Evolutionary conservation across 192 early-diverging fungal species (phyloP), one percentile per base, ranked within the genome.

Genomic region (Spinellus fusiger): DNA sequence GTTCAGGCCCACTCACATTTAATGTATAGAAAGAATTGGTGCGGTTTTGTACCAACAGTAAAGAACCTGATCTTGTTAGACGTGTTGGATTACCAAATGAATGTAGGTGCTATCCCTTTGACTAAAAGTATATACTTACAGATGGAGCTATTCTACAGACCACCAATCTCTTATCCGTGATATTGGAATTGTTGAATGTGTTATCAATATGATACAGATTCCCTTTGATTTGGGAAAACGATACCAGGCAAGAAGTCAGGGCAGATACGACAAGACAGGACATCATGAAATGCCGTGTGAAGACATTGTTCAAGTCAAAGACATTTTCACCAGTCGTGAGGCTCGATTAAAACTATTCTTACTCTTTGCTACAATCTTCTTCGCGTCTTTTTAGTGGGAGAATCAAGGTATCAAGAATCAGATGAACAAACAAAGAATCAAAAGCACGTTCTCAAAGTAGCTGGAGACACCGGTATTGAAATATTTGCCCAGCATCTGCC

Each of bases 111-210:
- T n/a, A 53, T 40, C 23, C 1, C 28, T 10, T 44, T 2, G 18
- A 44, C 10, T 5, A 44, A 13, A 37, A 9, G 5, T 9, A 37
- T 37, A 37, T 37, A 37, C 13, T n/a, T 44, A 6, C 10, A 44
- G 13, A 44, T 44, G 13, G 13, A 44, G 18, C 3, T n/a, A 44
- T 55, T 44, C 3, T 9, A 7, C 10, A 64, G 62, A 64, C 27
- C 62, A 64, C 20, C 62, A 64, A 34, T 27, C 29, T 15, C 15
- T 64, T 32, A 23, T 64, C 29, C 54, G 62, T 16, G 62, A 64
- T 26, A 64, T 34, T 37, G 62, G 62, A 5, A 49, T 64, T 28
- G 49, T 64, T 32, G 62, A 64, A 49, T 38, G 52, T 32, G 62
- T 57, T 20, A 49, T 64, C 5, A 40, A 49, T 9, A 53, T 64